Base-by-base conservation (phyloP, 805 yeast species). In the Wickerhamiella bombiphila region DNA sequence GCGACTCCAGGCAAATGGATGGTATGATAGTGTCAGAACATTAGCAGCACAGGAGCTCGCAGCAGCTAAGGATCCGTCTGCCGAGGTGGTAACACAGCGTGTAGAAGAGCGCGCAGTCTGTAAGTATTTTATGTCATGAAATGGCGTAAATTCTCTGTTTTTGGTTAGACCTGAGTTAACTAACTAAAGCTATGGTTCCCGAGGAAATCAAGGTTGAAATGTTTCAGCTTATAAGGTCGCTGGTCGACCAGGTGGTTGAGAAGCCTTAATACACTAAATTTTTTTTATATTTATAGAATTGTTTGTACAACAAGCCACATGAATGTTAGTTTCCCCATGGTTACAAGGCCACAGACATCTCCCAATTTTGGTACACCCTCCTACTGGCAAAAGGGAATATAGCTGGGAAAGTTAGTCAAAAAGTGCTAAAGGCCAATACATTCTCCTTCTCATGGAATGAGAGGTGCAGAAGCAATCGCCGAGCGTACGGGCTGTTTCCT, bases 1-100 rank as follows among this genome's bases (percentile, higher is more conserved):
- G 39, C 72, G 70, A 50, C 66, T 86, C 8, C 68, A 74, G 37
- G 79, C 80, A 51, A 68, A 77, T 1, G 95, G 95, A 4, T 86
- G 96, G 96, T 73, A 72, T 42, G 93, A 82, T 48, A 67, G 76
- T 38, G 74, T 86, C 20, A 65, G 72, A 33, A 68, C 66, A 29
- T 47, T 78, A 30, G 79, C 93, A 1, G 35, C 46, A 47, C 63
- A 56, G 22, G 60, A 63, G 38, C 60, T 66, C n/a, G 54, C 60
- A 21, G 48, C 55, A n/a, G 61, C 62, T 18, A 65, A 61, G 28
- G 54, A 57, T 8, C 64, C 70, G 9, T 74, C 65, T 45, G 76
- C 76, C 43, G 70, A 69, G 3, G 64, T 64, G 28, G 54, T 81
- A 11, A 60, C 70, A 32, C 50, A 65, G 9, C 59, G 62, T 22